phyloP scores from a whole-genome alignment of 2,329 filamentous ascomycete genomes.

The Phialophora verrucosa region DNA sequence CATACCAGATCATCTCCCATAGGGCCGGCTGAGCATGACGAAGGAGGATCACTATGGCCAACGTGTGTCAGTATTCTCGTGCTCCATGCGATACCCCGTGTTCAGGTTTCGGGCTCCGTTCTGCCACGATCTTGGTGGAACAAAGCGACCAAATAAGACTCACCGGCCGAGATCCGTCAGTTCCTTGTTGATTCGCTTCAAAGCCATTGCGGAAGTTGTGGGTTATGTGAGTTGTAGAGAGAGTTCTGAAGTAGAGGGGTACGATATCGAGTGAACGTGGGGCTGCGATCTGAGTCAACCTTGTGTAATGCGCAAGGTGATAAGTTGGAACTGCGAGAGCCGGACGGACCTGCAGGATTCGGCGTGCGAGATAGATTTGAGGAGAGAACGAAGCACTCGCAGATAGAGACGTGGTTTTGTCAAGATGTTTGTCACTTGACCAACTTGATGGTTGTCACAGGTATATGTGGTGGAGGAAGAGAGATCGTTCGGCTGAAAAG shows the following conservation, averaged over 20 bases:
- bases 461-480: slow-evolving; percentile 25
- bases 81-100: neutral
- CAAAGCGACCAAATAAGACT: slow-evolving; percentile 37
- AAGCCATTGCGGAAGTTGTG: slow-evolving; percentile 50
- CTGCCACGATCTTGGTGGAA: slow-evolving; percentile 15
- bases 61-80: slow-evolving; percentile 35
- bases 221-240: slow-evolving; percentile 22
- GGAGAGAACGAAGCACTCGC: slow-evolving; percentile 17
- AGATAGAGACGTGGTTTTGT: slow-evolving; percentile 13
- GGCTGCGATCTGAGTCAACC: slow-evolving; percentile 35
- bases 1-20: slow-evolving; percentile 97
- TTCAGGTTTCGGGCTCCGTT: slow-evolving; percentile 8
- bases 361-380: slow-evolving; percentile 10
- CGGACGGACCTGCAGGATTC: slow-evolving; percentile 20
- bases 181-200: slow-evolving; percentile 62
- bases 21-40: slow-evolving; percentile 96
- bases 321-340: neutral
- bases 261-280: slow-evolving; percentile 32
- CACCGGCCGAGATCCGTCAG: slow-evolving; percentile 59
- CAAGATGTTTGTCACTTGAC: slow-evolving; percentile 24
- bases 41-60: slow-evolving; percentile 83
- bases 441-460: slow-evolving; percentile 10
- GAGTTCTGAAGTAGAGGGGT: slow-evolving; percentile 26
- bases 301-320: slow-evolving; percentile 11
- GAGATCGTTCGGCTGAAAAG: slow-evolving; percentile 12